Conservation (phyloP, 2,329 filamentous ascomycete species). For the Cordyceps cateniannulata region DNA sequence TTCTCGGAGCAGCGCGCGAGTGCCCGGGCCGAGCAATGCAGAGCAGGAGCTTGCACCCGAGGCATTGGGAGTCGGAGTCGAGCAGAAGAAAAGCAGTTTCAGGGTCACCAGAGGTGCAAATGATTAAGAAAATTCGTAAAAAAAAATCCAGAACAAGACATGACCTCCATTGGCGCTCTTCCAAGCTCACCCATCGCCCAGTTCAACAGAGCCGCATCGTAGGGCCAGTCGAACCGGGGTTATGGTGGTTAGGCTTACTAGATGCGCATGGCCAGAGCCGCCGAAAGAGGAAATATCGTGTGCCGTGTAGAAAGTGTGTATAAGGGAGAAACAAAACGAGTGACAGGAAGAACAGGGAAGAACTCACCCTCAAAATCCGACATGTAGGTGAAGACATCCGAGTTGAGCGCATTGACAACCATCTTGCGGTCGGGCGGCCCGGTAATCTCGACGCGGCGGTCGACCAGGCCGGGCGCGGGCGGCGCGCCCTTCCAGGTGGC, state of each 20-base stretch:
- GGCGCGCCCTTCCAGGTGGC: constrained; percentile 87
- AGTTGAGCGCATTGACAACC: constrained; percentile 95
- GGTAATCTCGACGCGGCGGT: constrained; percentile 94
- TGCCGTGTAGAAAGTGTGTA: background rate
- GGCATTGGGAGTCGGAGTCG: constrained; percentile 1
- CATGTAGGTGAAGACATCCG: constrained; percentile 98
- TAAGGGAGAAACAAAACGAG: background rate
- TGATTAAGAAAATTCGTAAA: background rate
- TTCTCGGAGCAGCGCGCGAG: constrained; percentile 2
- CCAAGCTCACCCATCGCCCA: background rate
- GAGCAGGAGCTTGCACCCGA: background rate
- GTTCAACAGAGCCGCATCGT: constrained; percentile 8
- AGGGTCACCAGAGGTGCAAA: background rate
- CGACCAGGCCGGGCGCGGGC: constrained; percentile 85
- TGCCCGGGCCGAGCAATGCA: constrained; percentile 8
- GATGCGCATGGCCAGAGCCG: constrained; percentile 8
- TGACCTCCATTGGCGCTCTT: too few relatives aligned
- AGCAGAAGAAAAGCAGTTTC: background rate
- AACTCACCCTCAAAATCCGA: constrained; percentile 89
- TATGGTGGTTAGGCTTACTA: constrained; percentile 8
- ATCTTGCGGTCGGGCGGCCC: constrained; percentile 97
- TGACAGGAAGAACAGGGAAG: background rate
- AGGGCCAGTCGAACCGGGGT: constrained; percentile 7
- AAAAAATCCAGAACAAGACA: background rate
- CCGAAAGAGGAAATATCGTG: constrained; percentile 11